A percentile compares a stretch with the other conserved stretches of the same genome.
These are phyloP conservation scores for Xylariales sp. DNA, from an alignment of 2,329 filamentous ascomycete species.

Conservation along the genomic window DNA sequence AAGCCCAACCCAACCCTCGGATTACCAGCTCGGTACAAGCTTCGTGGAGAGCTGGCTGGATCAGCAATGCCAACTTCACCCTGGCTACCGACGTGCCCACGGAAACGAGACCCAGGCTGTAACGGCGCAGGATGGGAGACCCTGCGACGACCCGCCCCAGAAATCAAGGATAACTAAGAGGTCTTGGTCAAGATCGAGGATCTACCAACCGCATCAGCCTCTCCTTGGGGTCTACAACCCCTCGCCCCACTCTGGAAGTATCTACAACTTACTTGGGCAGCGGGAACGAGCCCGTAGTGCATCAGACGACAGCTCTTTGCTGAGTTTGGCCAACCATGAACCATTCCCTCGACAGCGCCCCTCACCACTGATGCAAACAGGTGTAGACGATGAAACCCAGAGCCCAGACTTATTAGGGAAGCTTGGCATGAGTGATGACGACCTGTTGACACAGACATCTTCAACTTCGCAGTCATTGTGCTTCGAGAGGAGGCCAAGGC, in stretches of 20 bases:
- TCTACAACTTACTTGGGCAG: too few species aligned
- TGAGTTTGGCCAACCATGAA: constrained; percentile 14
- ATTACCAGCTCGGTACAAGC: constrained; percentile 13
- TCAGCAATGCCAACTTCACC: background rate
- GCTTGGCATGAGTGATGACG: constrained; percentile 3
- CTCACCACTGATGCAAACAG: constrained; percentile 6
- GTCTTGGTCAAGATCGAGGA: too few species aligned
- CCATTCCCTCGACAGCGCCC: background rate
- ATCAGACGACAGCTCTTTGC: constrained; percentile 21
- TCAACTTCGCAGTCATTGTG: constrained; percentile 6
- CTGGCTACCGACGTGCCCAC: background rate
- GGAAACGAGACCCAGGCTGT: background rate
- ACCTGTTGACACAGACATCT: constrained; percentile 13
- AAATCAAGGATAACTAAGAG: too few species aligned
- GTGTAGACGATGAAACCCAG: constrained; percentile 6
- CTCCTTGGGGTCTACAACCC: too few species aligned
- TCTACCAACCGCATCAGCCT: too few species aligned
- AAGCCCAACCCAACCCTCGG: constrained; percentile 15
- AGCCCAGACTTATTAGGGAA: background rate
- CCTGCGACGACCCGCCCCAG: constrained; percentile 7
- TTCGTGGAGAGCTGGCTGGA: constrained; percentile 23
- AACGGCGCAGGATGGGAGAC: background rate
- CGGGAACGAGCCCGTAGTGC: too few species aligned
- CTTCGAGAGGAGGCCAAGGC: constrained; percentile 47
- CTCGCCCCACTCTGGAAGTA: too few species aligned